These are phyloP conservation scores for Triticum turgidum DNA, from an alignment of 176 grass and related monocot genomes.

Conservation along the genomic window DNA sequence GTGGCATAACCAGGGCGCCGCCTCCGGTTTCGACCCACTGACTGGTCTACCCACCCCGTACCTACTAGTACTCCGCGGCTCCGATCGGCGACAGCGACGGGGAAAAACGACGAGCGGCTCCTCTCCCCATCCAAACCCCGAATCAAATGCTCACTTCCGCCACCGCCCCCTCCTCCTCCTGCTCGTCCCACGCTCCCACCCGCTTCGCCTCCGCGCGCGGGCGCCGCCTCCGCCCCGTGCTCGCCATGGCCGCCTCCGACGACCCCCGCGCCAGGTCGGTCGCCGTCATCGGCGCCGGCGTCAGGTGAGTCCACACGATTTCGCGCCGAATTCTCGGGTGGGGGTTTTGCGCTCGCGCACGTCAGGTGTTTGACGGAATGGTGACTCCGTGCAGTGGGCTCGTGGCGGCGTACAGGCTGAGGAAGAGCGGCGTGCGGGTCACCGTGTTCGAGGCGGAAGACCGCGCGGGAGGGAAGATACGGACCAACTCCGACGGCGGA, in stretches of 20 bases:
- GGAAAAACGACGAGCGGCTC: slow-evolving; percentile 13
- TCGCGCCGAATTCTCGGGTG: not conserved
- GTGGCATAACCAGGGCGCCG: not conserved
- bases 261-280: slow-evolving; percentile 49
- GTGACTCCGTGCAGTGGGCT: slow-evolving; percentile 53
- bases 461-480: slow-evolving; percentile 81
- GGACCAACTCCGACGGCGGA: slow-evolving; percentile 68
- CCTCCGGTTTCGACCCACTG: slow-evolving; percentile 5
- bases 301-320: slow-evolving; percentile 37
- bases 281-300: slow-evolving; percentile 63
- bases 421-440: slow-evolving; percentile 66
- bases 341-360: not conserved
- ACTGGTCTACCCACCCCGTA: not conserved
- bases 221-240: not conserved
- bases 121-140: slow-evolving; percentile 27
- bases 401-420: slow-evolving; percentile 85
- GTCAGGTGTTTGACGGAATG: slow-evolving; percentile 43
- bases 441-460: slow-evolving; percentile 81
- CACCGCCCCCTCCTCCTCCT: slow-evolving; percentile 26
- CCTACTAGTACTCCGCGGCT: not conserved
- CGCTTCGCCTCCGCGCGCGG: slow-evolving; percentile 1
- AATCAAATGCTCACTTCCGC: slow-evolving; percentile 37
- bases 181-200: slow-evolving; percentile 3
- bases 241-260: slow-evolving; percentile 56
- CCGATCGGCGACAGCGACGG: not conserved